Evolutionary conservation across 2,329 filamentous ascomycete species (phyloP).

Genomic region (Fusarium praegraminearum): DNA sequence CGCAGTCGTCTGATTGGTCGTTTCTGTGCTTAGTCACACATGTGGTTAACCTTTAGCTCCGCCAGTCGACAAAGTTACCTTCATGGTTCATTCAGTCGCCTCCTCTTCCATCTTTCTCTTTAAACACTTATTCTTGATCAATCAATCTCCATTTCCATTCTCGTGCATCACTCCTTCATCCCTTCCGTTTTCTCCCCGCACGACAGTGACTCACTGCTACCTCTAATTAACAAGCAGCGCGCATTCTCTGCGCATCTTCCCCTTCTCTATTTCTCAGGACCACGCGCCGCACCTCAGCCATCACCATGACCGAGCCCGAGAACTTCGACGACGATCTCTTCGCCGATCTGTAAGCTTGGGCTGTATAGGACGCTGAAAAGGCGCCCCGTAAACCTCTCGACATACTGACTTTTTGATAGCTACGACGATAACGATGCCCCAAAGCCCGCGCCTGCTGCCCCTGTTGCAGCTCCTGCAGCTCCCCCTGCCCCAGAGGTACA

Average conservation of each 20-base stretch:
- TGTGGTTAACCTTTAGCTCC: slow-evolving; percentile 30
- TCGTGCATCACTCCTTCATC: neutral
- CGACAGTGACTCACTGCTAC: neutral
- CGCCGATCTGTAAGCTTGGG: slow-evolving; percentile 81
- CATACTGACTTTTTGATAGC: slow-evolving; percentile 54
- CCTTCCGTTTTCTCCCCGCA: neutral
- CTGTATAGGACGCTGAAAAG: neutral
- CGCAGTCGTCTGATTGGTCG: slow-evolving; percentile 36
- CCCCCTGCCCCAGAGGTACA: slow-evolving; percentile 46
- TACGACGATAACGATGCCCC: slow-evolving; percentile 73
- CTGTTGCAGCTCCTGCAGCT: slow-evolving; percentile 43
- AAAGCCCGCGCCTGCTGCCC: slow-evolving; percentile 54
- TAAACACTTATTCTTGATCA: slow-evolving; percentile 19
- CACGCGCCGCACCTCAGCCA: slow-evolving; percentile 19
- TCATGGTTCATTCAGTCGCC: slow-evolving; percentile 31
- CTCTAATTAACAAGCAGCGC: neutral
- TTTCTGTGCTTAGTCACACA: slow-evolving; percentile 33
- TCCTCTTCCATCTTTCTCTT: slow-evolving; percentile 30
- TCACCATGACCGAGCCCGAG: slow-evolving; percentile 79
- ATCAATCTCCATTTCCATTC: slow-evolving; percentile 11
- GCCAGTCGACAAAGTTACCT: slow-evolving; percentile 36
- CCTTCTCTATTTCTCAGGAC: slow-evolving; percentile 19
- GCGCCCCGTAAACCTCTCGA: neutral
- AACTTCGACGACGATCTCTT: slow-evolving; percentile 95
- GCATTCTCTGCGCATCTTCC: slow-evolving; percentile 14